phyloP scores from a whole-genome alignment of 2,329 filamentous ascomycete genomes.

The Ilyonectria sp. region DNA sequence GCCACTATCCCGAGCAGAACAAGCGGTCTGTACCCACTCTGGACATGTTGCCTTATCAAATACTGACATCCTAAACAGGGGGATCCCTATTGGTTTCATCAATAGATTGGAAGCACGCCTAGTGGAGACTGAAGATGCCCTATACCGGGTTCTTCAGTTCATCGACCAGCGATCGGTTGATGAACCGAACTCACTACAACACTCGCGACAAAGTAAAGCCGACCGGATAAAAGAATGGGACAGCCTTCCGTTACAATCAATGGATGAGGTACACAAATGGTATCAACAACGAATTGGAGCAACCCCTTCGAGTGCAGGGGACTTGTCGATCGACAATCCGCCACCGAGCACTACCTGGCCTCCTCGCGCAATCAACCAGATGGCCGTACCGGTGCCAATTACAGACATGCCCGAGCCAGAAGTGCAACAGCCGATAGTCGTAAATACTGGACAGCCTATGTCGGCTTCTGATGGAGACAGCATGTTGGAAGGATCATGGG shows the following conservation, averaged over 20 bases:
- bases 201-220: conserved; percentile 43
- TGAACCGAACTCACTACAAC: conserved; percentile 13
- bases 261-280: conserved; percentile 43
- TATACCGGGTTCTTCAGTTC: conserved; percentile 44
- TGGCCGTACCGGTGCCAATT: background rate
- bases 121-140: conserved; percentile 50
- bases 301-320: background rate
- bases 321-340: background rate
- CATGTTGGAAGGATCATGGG: conserved; percentile 27
- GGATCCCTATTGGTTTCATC: conserved; percentile 57
- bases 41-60: background rate
- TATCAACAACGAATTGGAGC: conserved; percentile 26
- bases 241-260: conserved; percentile 37
- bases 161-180: conserved; percentile 17
- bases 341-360: conserved; percentile 6
- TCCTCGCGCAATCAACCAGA: background rate
- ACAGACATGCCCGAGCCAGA: background rate
- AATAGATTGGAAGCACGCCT: conserved; percentile 56
- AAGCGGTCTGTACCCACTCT: conserved; percentile 43
- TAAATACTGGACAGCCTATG: background rate
- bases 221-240: conserved; percentile 51
- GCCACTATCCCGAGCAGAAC: conserved; percentile 54
- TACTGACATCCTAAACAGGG: conserved; percentile 41
- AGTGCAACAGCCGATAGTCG: background rate
- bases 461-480: background rate